Evolutionary conservation across 75 land plant genomes (phyloP).

Genomic region (Cupressus sempervirens): DNA sequence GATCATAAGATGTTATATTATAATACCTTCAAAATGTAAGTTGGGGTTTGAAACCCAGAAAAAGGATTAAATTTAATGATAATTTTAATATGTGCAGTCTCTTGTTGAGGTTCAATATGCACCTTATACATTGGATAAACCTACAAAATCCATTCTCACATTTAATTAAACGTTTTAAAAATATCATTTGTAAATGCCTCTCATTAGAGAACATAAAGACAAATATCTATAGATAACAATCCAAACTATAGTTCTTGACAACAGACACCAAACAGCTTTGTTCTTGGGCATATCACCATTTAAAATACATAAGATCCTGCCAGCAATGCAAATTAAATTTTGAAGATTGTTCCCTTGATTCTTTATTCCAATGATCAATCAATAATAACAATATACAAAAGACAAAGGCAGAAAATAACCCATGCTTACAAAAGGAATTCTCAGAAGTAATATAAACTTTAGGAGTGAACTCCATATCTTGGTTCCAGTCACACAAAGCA

Average conservation of each 20-base stretch:
- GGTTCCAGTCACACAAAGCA: background rate
- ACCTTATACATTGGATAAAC: conserved; percentile 47
- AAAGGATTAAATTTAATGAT: conserved; percentile 41
- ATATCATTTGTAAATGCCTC: background rate
- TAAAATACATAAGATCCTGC: background rate
- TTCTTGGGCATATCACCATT: background rate
- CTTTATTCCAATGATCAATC: background rate
- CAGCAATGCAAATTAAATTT: background rate
- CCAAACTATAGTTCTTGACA: background rate
- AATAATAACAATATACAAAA: background rate
- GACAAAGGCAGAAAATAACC: background rate
- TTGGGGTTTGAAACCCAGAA: conserved; percentile 39
- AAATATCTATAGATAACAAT: background rate
- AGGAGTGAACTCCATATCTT: background rate
- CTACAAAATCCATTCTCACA: conserved; percentile 14
- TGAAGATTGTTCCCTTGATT: background rate
- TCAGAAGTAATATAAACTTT: background rate
- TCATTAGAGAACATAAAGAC: background rate
- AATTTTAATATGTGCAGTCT: conserved; percentile 40
- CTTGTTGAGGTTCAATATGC: conserved; percentile 35
- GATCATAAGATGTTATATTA: background rate
- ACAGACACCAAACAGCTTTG: background rate
- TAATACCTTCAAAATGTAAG: conserved; percentile 35
- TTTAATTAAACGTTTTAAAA: background rate
- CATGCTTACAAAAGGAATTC: background rate